These are phyloP conservation scores for Malbranchea zuffiana DNA, from an alignment of 2,329 filamentous ascomycete genomes.

Conservation along the genomic window DNA sequence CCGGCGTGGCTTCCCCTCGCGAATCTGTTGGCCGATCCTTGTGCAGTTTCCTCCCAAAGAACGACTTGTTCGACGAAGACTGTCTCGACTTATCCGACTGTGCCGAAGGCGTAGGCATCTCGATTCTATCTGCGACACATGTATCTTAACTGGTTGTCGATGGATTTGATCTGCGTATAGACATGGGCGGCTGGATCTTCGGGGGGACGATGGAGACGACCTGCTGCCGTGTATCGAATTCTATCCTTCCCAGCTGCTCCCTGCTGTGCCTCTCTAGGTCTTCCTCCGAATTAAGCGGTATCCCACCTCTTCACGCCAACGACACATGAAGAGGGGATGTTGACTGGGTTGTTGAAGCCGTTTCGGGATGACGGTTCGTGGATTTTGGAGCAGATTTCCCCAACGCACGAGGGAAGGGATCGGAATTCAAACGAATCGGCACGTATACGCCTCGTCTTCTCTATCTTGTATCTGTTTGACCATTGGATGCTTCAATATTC, in stretches of 20 bases:
- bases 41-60: conserved; percentile 69
- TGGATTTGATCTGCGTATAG: conserved; percentile 1
- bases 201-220: background rate
- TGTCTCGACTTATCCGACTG: conserved; percentile 69
- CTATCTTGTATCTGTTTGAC: too few species aligned
- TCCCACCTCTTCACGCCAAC: conserved; percentile 8
- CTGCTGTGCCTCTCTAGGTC: conserved; percentile 3
- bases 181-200: background rate
- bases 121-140: conserved; percentile 4
- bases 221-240: too few species aligned
- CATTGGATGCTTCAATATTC: too few species aligned
- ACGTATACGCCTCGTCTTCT: too few species aligned
- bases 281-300: conserved; percentile 4
- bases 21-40: conserved; percentile 60
- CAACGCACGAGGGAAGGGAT: too few species aligned
- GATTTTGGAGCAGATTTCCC: too few species aligned
- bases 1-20: conserved; percentile 44
- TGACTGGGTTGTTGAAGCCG: too few species aligned
- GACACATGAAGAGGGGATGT: conserved; percentile 10
- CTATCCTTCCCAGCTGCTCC: too few species aligned
- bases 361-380: too few species aligned
- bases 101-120: conserved; percentile 48
- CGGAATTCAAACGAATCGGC: too few species aligned
- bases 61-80: conserved; percentile 68
- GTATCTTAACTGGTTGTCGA: conserved; percentile 1